These are phyloP conservation scores for Malus asiatica DNA, from an alignment of 306 rosid species.

Conservation along the genomic window DNA sequence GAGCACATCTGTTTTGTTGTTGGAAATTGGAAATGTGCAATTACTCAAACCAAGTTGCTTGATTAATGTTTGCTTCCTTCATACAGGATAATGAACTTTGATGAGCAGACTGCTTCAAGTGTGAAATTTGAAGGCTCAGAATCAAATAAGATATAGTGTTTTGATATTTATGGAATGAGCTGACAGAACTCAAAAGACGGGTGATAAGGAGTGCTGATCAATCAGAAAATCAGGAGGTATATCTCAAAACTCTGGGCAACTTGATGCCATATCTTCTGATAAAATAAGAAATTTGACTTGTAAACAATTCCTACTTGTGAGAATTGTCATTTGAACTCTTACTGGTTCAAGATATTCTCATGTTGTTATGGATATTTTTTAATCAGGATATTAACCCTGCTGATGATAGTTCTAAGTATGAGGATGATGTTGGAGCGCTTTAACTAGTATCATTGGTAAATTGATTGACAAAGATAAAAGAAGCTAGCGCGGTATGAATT, in stretches of 20 bases:
- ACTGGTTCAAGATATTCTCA: neutral
- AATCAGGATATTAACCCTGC: conserved; percentile 44
- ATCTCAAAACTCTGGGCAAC: conserved; percentile 1
- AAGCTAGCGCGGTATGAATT: conserved; percentile 64
- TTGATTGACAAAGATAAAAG: conserved; percentile 64
- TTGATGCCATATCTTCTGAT: neutral
- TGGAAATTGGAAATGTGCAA: conserved; percentile 8
- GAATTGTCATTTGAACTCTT: neutral
- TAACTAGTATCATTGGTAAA: conserved; percentile 52
- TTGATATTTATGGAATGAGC: conserved; percentile 75
- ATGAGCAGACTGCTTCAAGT: conserved; percentile 43
- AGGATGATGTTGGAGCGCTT: conserved; percentile 28
- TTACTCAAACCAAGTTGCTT: conserved; percentile 11
- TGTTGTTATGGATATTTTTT: neutral
- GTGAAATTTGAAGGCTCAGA: conserved; percentile 37
- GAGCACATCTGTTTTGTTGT: neutral
- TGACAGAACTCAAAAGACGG: conserved; percentile 75
- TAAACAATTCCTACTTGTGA: neutral
- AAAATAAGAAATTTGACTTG: neutral
- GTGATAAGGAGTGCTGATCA: conserved; percentile 72
- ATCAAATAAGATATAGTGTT: conserved; percentile 63
- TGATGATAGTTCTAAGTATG: conserved; percentile 38
- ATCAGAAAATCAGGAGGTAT: conserved; percentile 65
- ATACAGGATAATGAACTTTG: conserved; percentile 52
- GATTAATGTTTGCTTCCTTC: conserved; percentile 3